Conservation (phyloP, 257 asterid species). For the Henckelia pumila region DNA sequence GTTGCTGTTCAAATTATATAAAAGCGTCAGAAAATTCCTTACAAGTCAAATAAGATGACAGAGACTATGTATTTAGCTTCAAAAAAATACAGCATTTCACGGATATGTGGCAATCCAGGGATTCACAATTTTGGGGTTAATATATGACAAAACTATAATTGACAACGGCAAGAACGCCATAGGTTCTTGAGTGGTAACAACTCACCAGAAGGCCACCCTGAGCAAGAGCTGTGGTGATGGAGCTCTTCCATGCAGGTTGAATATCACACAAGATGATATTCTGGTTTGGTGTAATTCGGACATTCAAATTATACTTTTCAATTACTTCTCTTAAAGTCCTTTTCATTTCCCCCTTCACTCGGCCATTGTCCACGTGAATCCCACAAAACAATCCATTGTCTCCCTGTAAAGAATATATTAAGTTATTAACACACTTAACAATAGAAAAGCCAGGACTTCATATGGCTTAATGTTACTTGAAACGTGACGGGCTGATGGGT, state of each 20-base stretch:
- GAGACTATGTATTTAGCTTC: not conserved
- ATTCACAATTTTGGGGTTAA: too few relatives aligned
- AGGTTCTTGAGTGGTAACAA: not conserved
- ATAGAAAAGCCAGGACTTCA: not conserved
- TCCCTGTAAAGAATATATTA: conserved; percentile 58
- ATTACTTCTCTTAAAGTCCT: conserved; percentile 75
- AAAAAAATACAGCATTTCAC: not conserved
- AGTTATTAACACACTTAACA: conserved; percentile 9
- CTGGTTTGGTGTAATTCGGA: conserved; percentile 92
- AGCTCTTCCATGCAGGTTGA: conserved; percentile 73
- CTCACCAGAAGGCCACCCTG: conserved; percentile 94
- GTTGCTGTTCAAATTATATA: conserved; percentile 53
- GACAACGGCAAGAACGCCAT: too few relatives aligned
- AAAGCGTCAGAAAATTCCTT: not conserved
- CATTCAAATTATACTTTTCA: conserved; percentile 82
- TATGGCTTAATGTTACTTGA: too few relatives aligned
- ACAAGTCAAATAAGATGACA: conserved; percentile 11
- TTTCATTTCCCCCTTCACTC: conserved; percentile 79
- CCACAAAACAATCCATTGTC: conserved; percentile 87
- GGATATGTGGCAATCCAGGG: too few relatives aligned
- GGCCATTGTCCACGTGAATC: conserved; percentile 90
- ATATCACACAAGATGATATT: conserved; percentile 76
- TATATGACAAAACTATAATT: too few relatives aligned
- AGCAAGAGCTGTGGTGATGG: conserved; percentile 82
- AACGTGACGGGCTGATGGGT: too few relatives aligned